Evolutionary conservation across 495 filamentous ascomycete genomes (phyloP), one percentile per base, ranked within the genome.

Genomic region (Penicillium cinerascens): DNA sequence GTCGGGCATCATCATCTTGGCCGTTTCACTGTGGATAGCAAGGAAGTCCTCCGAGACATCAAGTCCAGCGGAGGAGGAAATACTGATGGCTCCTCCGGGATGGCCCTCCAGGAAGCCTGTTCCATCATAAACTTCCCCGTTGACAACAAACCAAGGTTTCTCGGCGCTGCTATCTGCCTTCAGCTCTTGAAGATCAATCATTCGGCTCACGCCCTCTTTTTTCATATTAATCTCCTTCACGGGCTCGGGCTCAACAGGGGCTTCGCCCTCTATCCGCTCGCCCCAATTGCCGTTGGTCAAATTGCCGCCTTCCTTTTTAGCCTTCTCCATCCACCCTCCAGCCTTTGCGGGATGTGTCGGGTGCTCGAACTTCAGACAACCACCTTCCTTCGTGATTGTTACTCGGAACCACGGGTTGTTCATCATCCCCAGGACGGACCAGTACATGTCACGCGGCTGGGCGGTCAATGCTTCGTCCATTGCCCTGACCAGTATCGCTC

Each of bases 341-440:
- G 87, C 78, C 49, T 84, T 83, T 0, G 84, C 85, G 11, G 92
- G 91, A 58, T 91, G 87, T 1, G 89, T 95, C 1, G 92, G 92
- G 59, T 97, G 92, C 56, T 97, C 92, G 52, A 97, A 97, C 7
- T 82, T 79, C 39, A 97, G 67, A 20, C 55, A 64, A 29, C 83
- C 76, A 0, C 73, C 79, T 55, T 95, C 88, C 51, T 86, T 85
- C 38, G 80, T 83, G 51, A 97, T 89, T 5, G 83, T 79, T 6
- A 97, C 78, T 15, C 92, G 78, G 67, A 86, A 97, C 92, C 92
- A 97, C 6, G 91, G 87, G 61, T 96, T 97, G 65, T 97, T 96
- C 92, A 97, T 97, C 92, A 97, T 97, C 0, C 92, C 92, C 38
- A 97, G 72, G 16, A 96, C 92, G 50, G 82, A 88, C 92, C 92